Evolutionary conservation across 1,139 yeast species (phyloP).

Genomic region (Protomyces inouyei): DNA sequence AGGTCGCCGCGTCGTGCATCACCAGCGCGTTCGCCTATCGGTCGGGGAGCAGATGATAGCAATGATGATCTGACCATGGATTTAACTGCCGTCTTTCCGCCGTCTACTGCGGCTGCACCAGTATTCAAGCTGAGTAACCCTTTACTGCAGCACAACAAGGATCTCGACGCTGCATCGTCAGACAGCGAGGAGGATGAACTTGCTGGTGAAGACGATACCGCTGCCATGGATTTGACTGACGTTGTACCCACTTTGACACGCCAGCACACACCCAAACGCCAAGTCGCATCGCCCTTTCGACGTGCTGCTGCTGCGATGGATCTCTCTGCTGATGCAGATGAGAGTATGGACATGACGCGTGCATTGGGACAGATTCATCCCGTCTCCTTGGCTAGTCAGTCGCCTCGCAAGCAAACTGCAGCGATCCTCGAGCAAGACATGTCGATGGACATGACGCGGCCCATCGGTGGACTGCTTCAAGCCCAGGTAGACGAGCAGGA

Average conservation of each 20-base stretch:
- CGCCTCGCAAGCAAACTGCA: not conserved
- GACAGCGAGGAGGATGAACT: slow-evolving; percentile 1
- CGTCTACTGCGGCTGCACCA: not conserved
- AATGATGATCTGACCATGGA: slow-evolving; percentile 34
- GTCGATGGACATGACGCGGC: slow-evolving; percentile 33
- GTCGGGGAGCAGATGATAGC: not conserved
- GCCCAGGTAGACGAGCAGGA: not conserved
- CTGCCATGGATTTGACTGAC: slow-evolving; percentile 20
- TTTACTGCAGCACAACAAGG: not conserved
- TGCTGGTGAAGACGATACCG: slow-evolving; percentile 3
- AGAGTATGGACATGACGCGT: slow-evolving; percentile 30
- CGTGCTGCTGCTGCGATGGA: not conserved
- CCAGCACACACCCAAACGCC: not conserved
- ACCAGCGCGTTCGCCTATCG: slow-evolving; percentile 3
- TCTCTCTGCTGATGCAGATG: slow-evolving; percentile 10
- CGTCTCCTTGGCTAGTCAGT: not conserved
- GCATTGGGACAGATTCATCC: slow-evolving; percentile 26
- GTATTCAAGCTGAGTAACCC: not conserved
- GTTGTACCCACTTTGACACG: not conserved
- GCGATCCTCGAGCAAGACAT: slow-evolving; percentile 19
- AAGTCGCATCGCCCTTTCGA: not conserved
- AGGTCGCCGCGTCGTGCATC: slow-evolving; percentile 5
- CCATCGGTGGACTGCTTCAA: slow-evolving; percentile 27
- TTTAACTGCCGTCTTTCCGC: slow-evolving; percentile 30
- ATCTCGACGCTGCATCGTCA: not conserved